phyloP scores from a whole-genome alignment of 2,329 filamentous ascomycete genomes.

The Monilinia laxa region DNA sequence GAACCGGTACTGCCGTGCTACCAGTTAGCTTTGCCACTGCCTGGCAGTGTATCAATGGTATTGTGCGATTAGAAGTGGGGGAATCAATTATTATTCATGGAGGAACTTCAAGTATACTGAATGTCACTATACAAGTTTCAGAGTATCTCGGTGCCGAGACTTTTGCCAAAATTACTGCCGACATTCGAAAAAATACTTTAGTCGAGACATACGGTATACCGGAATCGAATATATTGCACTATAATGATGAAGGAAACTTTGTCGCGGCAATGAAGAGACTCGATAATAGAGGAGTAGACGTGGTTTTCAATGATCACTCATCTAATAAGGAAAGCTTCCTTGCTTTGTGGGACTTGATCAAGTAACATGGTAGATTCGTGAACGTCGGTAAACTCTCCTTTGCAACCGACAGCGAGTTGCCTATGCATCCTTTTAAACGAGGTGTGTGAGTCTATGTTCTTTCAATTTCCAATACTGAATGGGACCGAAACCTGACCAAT shows the following conservation, averaged over 20 bases:
- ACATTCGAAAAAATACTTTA: slow-evolving; percentile 21
- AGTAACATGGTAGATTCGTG: slow-evolving; percentile 44
- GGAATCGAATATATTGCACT: slow-evolving; percentile 29
- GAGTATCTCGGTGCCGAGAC: slow-evolving; percentile 36
- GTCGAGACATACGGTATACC: no score
- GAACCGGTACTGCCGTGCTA: no score
- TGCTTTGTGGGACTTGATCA: slow-evolving; percentile 40
- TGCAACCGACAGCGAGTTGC: slow-evolving; percentile 37
- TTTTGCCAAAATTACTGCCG: slow-evolving; percentile 33
- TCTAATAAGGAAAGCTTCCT: slow-evolving; percentile 31
- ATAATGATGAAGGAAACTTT: slow-evolving; percentile 29
- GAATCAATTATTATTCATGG: no score
- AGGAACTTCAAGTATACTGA: no score
- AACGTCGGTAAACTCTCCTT: slow-evolving; percentile 43
- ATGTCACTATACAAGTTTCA: slow-evolving; percentile 39
- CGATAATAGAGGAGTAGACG: slow-evolving; percentile 36
- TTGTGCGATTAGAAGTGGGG: no score
- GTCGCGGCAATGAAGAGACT: slow-evolving; percentile 28
- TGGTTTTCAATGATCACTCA: slow-evolving; percentile 33
- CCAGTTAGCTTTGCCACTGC: no score
- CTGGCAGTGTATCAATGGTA: no score
- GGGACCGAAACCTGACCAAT: background rate
- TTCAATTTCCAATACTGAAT: slow-evolving; percentile 37
- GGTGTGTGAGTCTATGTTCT: slow-evolving; percentile 44
- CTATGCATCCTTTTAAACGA: slow-evolving; percentile 39